Evolutionary conservation across 306 rosid genomes (phyloP).

Genomic region (Dalbergia oliveri): DNA sequence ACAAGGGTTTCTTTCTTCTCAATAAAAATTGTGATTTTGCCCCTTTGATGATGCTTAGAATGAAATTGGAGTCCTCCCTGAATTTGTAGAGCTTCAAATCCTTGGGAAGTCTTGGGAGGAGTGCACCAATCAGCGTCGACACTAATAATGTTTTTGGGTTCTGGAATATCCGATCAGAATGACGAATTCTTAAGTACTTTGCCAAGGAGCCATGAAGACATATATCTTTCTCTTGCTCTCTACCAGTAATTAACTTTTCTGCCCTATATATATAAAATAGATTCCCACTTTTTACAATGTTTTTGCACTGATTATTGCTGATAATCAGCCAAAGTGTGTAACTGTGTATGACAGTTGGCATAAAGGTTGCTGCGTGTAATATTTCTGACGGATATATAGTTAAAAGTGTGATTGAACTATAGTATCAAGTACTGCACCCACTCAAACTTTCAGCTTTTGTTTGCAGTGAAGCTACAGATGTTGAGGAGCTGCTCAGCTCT

Average conservation of each 20-base stretch:
- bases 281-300: slow-evolving; percentile 46
- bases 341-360: slow-evolving; percentile 49
- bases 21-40: neutral
- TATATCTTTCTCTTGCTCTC: slow-evolving; percentile 38
- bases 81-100: slow-evolving; percentile 53
- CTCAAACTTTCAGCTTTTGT: too few relatives aligned
- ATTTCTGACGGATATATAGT: slow-evolving; percentile 39
- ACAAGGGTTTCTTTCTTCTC: neutral
- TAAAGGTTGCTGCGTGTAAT: slow-evolving; percentile 51
- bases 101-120: slow-evolving; percentile 55
- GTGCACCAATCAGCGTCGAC: slow-evolving; percentile 46
- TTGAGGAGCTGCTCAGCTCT: slow-evolving; percentile 24
- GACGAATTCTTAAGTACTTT: slow-evolving; percentile 42
- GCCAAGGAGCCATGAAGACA: slow-evolving; percentile 41
- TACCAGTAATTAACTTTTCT: slow-evolving; percentile 49
- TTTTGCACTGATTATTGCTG: slow-evolving; percentile 47
- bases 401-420: slow-evolving; percentile 1
- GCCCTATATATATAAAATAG: slow-evolving; percentile 30
- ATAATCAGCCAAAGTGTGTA: slow-evolving; percentile 52
- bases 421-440: too few relatives aligned
- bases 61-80: slow-evolving; percentile 20
- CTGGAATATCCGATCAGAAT: slow-evolving; percentile 49
- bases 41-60: neutral
- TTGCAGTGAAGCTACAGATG: slow-evolving; percentile 26
- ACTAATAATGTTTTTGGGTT: slow-evolving; percentile 41